These are phyloP conservation scores for Aspergillus bombycis DNA, from an alignment of 2,329 filamentous ascomycete genomes.

Conservation along the genomic window DNA sequence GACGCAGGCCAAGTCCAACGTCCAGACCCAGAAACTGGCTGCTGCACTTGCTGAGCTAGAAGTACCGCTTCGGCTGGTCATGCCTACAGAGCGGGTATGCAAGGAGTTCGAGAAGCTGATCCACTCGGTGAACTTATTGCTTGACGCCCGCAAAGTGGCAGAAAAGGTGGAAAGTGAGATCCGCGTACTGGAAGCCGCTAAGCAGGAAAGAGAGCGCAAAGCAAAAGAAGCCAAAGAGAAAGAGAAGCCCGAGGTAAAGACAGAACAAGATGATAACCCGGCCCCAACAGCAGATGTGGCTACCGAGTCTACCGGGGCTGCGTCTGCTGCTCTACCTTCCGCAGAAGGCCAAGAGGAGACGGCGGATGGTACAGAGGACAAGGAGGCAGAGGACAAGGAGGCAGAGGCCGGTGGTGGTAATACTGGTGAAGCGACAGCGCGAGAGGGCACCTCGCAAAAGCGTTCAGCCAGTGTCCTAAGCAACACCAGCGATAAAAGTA, in stretches of 20 bases:
- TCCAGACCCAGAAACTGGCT: constrained; percentile 53
- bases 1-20: constrained; percentile 54
- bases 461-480: constrained; percentile 83
- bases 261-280: constrained; percentile 36
- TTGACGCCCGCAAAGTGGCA: constrained; percentile 51
- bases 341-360: constrained; percentile 7
- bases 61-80: constrained; percentile 50
- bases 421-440: constrained; percentile 13
- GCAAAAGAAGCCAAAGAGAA: constrained; percentile 32
- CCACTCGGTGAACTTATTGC: constrained; percentile 49
- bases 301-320: constrained; percentile 18
- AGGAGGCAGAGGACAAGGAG: constrained; percentile 3
- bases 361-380: constrained; percentile 1
- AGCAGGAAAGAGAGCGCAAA: constrained; percentile 43
- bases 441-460: constrained; percentile 58
- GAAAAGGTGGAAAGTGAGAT: constrained; percentile 55
- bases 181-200: constrained; percentile 48
- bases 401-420: constrained; percentile 11
- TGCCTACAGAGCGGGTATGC: constrained; percentile 55
- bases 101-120: constrained; percentile 55
- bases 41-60: constrained; percentile 52
- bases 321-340: constrained; percentile 14
- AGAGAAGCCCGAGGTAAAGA: constrained; percentile 38
- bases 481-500: constrained; percentile 63
- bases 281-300: constrained; percentile 12